These are phyloP conservation scores for Microthlaspi erraticum DNA, from an alignment of 345 rosid genomes.

Conservation along the genomic window DNA sequence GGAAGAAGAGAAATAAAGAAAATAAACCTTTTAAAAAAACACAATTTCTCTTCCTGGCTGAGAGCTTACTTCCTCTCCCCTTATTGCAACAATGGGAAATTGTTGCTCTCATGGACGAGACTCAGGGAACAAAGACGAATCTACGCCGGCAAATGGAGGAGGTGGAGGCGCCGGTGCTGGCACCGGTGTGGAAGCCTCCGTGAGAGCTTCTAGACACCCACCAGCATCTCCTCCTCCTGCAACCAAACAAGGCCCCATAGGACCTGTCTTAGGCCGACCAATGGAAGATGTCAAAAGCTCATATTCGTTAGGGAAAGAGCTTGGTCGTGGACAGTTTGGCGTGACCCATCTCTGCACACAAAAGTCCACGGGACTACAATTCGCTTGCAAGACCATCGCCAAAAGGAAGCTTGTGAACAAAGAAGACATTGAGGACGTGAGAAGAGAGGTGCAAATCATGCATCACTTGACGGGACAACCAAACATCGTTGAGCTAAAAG, in stretches of 20 bases:
- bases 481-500: slow-evolving; percentile 90
- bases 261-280: slow-evolving; percentile 83
- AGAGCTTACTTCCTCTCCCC: slow-evolving; percentile 43
- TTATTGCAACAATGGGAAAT: slow-evolving; percentile 62
- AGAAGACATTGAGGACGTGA: slow-evolving; percentile 91
- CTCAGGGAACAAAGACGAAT: slow-evolving; percentile 42
- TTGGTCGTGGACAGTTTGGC: slow-evolving; percentile 93
- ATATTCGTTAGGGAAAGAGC: slow-evolving; percentile 78
- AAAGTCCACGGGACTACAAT: slow-evolving; percentile 72
- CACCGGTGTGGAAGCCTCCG: slow-evolving; percentile 21
- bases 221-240: slow-evolving; percentile 45
- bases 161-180: background rate
- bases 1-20: background rate
- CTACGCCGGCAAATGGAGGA: slow-evolving; percentile 42
- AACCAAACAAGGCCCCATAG: slow-evolving; percentile 56
- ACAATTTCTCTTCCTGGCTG: slow-evolving; percentile 27
- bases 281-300: slow-evolving; percentile 85
- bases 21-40: slow-evolving; percentile 22
- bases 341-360: slow-evolving; percentile 83
- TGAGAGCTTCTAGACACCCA: slow-evolving; percentile 33
- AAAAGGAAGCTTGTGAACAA: slow-evolving; percentile 84
- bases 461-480: slow-evolving; percentile 89
- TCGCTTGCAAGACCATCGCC: slow-evolving; percentile 92
- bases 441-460: slow-evolving; percentile 95
- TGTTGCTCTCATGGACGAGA: slow-evolving; percentile 68